These are phyloP conservation scores for Didymosphaeria variabile DNA, from an alignment of 2,329 filamentous ascomycete species.

Conservation along the genomic window DNA sequence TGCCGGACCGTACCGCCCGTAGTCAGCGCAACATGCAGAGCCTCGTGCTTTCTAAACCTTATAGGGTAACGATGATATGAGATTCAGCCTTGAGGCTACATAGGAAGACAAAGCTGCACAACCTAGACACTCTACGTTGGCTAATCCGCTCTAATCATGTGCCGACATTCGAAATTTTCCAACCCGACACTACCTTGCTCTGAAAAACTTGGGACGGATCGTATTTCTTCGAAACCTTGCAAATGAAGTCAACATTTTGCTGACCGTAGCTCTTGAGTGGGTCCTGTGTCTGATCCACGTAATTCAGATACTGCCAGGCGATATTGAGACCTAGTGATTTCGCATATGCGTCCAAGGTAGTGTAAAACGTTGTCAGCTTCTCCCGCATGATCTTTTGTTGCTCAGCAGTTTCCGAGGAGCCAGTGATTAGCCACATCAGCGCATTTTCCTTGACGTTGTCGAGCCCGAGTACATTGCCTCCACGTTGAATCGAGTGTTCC, in stretches of 20 bases:
- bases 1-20: too few relatives aligned
- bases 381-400: constrained; percentile 13
- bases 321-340: neutral
- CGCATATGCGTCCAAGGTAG: constrained; percentile 9
- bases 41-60: too few relatives aligned
- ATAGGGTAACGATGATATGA: too few relatives aligned
- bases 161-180: constrained; percentile 20
- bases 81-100: too few relatives aligned
- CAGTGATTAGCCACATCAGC: constrained; percentile 10
- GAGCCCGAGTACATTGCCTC: constrained; percentile 55
- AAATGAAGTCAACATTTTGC: constrained; percentile 10
- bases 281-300: constrained; percentile 25
- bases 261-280: constrained; percentile 20
- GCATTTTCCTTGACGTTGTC: constrained; percentile 27
- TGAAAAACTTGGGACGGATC: constrained; percentile 23
- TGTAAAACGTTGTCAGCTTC: constrained; percentile 4
- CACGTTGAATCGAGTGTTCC: constrained; percentile 44
- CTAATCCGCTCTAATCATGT: too few relatives aligned
- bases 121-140: too few relatives aligned
- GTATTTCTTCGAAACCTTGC: constrained; percentile 8
- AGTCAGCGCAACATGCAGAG: too few relatives aligned
- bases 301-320: constrained; percentile 34
- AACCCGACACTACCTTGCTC: constrained; percentile 11
- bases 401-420: constrained; percentile 4
- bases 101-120: too few relatives aligned